phyloP scores from a whole-genome alignment of 805 yeast genomes.

The Saccharomyces kudriavzevii region DNA sequence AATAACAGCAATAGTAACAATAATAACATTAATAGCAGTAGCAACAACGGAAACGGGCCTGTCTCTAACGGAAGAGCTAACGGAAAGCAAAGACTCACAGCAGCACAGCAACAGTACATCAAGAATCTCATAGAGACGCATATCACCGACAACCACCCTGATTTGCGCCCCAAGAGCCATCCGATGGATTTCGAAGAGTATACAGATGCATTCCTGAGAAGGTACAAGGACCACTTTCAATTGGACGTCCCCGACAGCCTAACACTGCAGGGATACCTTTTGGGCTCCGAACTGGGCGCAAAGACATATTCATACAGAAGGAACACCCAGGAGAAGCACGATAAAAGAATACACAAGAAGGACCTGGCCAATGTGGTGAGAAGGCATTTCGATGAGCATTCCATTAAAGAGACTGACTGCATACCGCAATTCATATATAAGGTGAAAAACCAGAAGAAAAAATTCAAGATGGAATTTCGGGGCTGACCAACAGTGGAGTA shows the following conservation, averaged over 20 bases:
- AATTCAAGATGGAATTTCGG: constrained; percentile 34
- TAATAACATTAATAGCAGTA: constrained; percentile 2
- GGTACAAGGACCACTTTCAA: constrained; percentile 55
- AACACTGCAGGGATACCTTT: constrained; percentile 59
- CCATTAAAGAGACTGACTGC: constrained; percentile 73
- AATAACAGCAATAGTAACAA: constrained; percentile 1
- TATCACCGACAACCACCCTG: constrained; percentile 67
- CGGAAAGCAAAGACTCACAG: constrained; percentile 39
- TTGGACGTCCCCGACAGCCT: constrained; percentile 52
- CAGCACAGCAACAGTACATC: constrained; percentile 55
- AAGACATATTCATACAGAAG: constrained; percentile 40
- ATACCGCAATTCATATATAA: constrained; percentile 84
- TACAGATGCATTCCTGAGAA: constrained; percentile 56
- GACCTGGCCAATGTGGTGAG: constrained; percentile 55
- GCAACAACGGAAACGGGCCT: constrained; percentile 9
- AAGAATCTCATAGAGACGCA: constrained; percentile 60
- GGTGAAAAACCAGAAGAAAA: constrained; percentile 59
- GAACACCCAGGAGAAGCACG: constrained; percentile 16
- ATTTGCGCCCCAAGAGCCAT: constrained; percentile 41
- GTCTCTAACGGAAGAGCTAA: constrained; percentile 48
- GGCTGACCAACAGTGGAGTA: constrained; percentile 3
- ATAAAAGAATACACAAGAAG: constrained; percentile 44
- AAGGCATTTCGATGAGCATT: constrained; percentile 54
- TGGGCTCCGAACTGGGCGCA: constrained; percentile 67
- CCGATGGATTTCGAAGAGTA: constrained; percentile 65